Conservation (phyloP, 129 eudicot species). For the Pseudognaphalium luteoalbum region DNA sequence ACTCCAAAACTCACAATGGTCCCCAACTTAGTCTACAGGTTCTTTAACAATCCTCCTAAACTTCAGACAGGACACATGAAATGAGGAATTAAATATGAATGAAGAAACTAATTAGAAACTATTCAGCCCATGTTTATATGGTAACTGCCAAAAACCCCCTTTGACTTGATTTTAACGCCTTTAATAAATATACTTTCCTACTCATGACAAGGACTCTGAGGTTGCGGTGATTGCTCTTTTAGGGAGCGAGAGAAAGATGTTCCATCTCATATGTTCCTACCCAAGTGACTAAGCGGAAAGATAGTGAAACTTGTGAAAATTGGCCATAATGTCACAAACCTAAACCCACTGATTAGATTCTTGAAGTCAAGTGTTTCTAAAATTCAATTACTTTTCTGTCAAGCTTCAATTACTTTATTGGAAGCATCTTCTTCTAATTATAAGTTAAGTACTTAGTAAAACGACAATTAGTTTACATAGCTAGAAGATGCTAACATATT, state of each 20-base stretch:
- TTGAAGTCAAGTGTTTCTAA: neutral
- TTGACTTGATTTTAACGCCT: neutral
- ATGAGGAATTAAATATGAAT: neutral
- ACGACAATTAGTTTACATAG: neutral
- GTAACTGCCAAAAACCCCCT: neutral
- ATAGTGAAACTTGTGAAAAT: neutral
- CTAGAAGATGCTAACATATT: conserved; percentile 25
- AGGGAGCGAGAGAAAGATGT: neutral
- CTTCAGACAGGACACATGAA: neutral
- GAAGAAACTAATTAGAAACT: neutral
- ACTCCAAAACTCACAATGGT: neutral
- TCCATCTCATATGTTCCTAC: neutral
- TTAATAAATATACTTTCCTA: neutral
- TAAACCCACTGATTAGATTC: neutral
- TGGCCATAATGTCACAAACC: neutral
- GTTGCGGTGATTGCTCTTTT: neutral
- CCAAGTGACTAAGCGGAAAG: neutral
- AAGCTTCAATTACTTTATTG: neutral
- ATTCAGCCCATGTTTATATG: neutral
- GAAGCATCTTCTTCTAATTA: neutral
- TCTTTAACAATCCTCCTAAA: neutral
- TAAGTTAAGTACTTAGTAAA: neutral
- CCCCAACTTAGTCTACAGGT: neutral
- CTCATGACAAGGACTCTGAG: neutral
- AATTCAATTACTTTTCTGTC: neutral